These are phyloP conservation scores for Heliamphora exappendiculata DNA, from an alignment of 148 eudicot genomes.

Conservation along the genomic window DNA sequence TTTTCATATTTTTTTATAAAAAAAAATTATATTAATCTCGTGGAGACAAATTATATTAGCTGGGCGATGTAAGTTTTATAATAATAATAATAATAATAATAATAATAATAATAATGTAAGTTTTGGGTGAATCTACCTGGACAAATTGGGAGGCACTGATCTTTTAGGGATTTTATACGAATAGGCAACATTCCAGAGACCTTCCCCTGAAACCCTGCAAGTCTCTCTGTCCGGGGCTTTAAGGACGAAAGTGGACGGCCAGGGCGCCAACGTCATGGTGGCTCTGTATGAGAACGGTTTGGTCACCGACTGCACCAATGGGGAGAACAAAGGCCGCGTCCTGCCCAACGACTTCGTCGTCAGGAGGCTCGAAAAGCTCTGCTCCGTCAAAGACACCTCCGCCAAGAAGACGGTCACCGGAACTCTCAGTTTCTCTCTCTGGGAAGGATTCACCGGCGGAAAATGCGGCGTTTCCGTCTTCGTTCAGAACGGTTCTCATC, in stretches of 20 bases:
- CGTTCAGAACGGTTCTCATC: constrained; percentile 47
- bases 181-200: constrained; percentile 58
- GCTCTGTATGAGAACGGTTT: constrained; percentile 64
- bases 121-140: too few species aligned
- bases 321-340: constrained; percentile 62
- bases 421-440: constrained; percentile 45
- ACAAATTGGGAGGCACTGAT: too few species aligned
- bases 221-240: constrained; percentile 55
- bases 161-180: not conserved
- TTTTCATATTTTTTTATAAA: too few species aligned
- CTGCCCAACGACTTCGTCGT: constrained; percentile 72
- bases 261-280: constrained; percentile 66
- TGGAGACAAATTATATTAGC: too few species aligned
- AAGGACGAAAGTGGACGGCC: constrained; percentile 47
- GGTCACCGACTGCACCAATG: constrained; percentile 45
- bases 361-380: constrained; percentile 56
- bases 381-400: constrained; percentile 48
- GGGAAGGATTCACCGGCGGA: constrained; percentile 55
- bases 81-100: too few species aligned
- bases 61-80: too few species aligned
- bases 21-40: too few species aligned
- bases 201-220: constrained; percentile 42
- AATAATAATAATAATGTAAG: too few species aligned
- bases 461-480: constrained; percentile 62
- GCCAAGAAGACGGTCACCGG: constrained; percentile 56